phyloP scores from a whole-genome alignment of 129 eudicot genomes.

The Mikania micrantha region DNA sequence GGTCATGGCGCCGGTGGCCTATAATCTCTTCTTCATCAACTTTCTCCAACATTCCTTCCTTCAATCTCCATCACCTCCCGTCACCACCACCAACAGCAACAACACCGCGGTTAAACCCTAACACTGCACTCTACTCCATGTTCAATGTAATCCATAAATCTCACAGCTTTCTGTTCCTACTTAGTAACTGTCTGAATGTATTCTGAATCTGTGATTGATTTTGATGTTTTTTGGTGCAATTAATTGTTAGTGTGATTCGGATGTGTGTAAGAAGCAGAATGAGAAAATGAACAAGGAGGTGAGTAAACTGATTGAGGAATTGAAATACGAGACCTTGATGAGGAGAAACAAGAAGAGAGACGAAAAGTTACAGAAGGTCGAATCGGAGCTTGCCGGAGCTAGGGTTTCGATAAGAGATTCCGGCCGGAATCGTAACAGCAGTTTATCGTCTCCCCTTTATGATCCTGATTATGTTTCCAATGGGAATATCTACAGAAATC shows the following conservation, averaged over 20 bases:
- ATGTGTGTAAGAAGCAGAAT: slow-evolving; percentile 36
- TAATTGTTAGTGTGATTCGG: slow-evolving; percentile 16
- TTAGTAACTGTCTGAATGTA: no score
- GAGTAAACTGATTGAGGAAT: slow-evolving; percentile 34
- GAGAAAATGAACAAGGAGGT: slow-evolving; percentile 62
- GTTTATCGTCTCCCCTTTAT: slow-evolving; percentile 15
- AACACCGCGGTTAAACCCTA: slow-evolving; percentile 25
- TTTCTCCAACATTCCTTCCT: background rate
- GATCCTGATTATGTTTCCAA: slow-evolving; percentile 61
- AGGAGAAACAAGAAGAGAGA: slow-evolving; percentile 45
- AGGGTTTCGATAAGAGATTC: slow-evolving; percentile 58
- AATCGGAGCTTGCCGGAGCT: slow-evolving; percentile 57
- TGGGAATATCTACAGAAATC: slow-evolving; percentile 63
- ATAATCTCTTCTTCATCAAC: background rate
- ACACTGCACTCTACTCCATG: slow-evolving; percentile 44
- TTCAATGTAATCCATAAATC: slow-evolving; percentile 37
- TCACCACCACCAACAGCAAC: slow-evolving; percentile 11
- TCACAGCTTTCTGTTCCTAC: background rate
- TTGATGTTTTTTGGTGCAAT: background rate
- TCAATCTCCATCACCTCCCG: background rate
- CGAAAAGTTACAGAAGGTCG: slow-evolving; percentile 41
- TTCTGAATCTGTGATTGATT: background rate
- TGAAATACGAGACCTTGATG: slow-evolving; percentile 32
- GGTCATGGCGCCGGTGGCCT: slow-evolving; percentile 26
- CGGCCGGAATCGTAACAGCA: slow-evolving; percentile 11